Percentiles rank a stretch among this genome's conserved stretches.
Conservation (phyloP, 352 stramenopile species). For the Blastocystis sp. region DNA sequence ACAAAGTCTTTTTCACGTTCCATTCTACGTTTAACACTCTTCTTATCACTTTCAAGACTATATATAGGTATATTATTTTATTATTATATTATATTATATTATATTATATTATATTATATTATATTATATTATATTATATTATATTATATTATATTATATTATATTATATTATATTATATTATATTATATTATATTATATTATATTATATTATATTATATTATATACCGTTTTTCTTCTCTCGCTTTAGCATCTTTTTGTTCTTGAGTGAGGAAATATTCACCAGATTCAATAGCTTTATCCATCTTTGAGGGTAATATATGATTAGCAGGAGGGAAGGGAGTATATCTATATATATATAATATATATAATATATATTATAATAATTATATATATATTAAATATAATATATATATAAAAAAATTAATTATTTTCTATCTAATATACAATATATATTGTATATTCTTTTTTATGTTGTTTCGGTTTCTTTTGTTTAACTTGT, state of each 20-base stretch:
- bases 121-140: too few relatives aligned
- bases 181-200: too few relatives aligned
- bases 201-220: too few relatives aligned
- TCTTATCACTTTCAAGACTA: slow-evolving; percentile 1
- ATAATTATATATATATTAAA: background rate
- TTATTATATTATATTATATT: too few relatives aligned
- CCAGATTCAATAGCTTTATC: slow-evolving; percentile 91
- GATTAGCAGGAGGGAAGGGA: slow-evolving; percentile 83
- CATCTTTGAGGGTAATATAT: slow-evolving; percentile 68
- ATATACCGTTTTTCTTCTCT: slow-evolving; percentile 5
- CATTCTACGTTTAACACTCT: slow-evolving; percentile 2
- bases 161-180: too few relatives aligned
- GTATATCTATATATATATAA: slow-evolving; percentile 59
- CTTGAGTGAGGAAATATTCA: slow-evolving; percentile 95
- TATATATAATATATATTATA: background rate
- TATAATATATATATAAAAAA: background rate
- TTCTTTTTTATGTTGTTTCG: slow-evolving; percentile 49
- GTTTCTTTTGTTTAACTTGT: slow-evolving; percentile 67
- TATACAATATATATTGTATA: too few relatives aligned
- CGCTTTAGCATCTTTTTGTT: slow-evolving; percentile 64
- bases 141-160: too few relatives aligned
- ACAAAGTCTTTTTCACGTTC: slow-evolving; percentile 32
- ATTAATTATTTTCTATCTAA: too few relatives aligned
- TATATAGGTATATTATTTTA: too few relatives aligned
- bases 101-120: too few relatives aligned